Evolutionary conservation across 805 yeast species (phyloP).

Genomic region (Pichia californica): DNA sequence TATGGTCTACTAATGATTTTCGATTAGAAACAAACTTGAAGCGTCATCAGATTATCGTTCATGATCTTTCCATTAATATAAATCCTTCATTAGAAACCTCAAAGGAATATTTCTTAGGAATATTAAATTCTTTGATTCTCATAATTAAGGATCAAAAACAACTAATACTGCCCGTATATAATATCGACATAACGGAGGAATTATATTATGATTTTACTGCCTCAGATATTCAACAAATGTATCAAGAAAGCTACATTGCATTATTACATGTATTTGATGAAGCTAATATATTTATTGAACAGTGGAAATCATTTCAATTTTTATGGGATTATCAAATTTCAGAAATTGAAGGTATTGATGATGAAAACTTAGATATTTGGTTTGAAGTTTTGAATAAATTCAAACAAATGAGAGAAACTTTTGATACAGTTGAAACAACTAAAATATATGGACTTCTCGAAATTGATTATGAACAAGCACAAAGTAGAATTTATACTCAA

Average conservation of each 20-base stretch:
- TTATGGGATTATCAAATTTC: constrained; percentile 52
- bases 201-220: neutral
- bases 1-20: constrained; percentile 21
- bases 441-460: constrained; percentile 34
- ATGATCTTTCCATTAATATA: constrained; percentile 32
- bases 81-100: constrained; percentile 36
- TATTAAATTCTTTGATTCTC: constrained; percentile 20
- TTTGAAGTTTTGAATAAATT: constrained; percentile 38
- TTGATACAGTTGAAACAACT: constrained; percentile 44
- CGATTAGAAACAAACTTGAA: neutral
- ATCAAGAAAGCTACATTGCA: neutral
- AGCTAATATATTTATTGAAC: neutral
- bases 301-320: constrained; percentile 51
- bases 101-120: constrained; percentile 26
- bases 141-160: constrained; percentile 23
- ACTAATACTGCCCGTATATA: constrained; percentile 19
- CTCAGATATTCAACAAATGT: neutral
- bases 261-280: neutral
- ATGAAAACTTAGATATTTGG: constrained; percentile 41
- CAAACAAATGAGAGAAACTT: constrained; percentile 34
- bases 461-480: constrained; percentile 48
- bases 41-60: constrained; percentile 32
- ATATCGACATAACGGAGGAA: neutral
- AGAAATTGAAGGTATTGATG: constrained; percentile 32
- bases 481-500: constrained; percentile 38